These are phyloP conservation scores for Pochonia chlamydosporia DNA, from an alignment of 2,329 filamentous ascomycete genomes.

Conservation along the genomic window DNA sequence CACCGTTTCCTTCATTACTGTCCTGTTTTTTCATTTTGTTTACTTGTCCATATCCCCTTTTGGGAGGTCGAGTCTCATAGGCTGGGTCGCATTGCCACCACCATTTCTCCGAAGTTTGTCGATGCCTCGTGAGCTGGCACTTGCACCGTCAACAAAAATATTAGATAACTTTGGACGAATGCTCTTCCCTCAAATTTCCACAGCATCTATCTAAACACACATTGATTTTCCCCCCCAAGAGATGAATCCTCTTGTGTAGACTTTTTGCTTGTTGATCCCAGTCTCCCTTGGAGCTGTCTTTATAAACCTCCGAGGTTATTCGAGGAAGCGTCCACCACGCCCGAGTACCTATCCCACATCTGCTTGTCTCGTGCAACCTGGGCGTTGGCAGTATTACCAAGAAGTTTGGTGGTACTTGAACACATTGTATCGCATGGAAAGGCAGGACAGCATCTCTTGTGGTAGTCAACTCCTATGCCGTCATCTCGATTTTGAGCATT, in stretches of 20 bases:
- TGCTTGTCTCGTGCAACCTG: slow-evolving; percentile 33
- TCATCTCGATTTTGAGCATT: slow-evolving; percentile 6
- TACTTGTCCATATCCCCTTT: neutral
- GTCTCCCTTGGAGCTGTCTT: neutral
- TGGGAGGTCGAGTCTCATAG: neutral
- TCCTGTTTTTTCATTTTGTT: neutral
- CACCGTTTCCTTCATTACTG: slow-evolving; percentile 5
- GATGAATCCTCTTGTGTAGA: neutral
- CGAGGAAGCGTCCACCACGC: neutral
- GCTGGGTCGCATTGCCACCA: neutral
- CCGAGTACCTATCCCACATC: slow-evolving; percentile 6
- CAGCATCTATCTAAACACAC: too few species aligned
- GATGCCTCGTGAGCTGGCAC: neutral
- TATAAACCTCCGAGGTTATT: neutral
- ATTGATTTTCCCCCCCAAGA: too few species aligned
- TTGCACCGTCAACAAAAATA: neutral
- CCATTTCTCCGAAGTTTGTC: neutral
- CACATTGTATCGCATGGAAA: slow-evolving; percentile 26
- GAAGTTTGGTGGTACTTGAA: slow-evolving; percentile 21
- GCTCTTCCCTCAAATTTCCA: too few species aligned
- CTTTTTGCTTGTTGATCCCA: neutral
- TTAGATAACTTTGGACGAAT: neutral
- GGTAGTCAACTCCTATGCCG: slow-evolving; percentile 15
- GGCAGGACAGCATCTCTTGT: slow-evolving; percentile 30
- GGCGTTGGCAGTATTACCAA: slow-evolving; percentile 39